A percentile compares a stretch with the other conserved stretches of the same genome.
Conservation (phyloP, 2,329 filamentous ascomycete genomes). For the Hypoxylon sp. region DNA sequence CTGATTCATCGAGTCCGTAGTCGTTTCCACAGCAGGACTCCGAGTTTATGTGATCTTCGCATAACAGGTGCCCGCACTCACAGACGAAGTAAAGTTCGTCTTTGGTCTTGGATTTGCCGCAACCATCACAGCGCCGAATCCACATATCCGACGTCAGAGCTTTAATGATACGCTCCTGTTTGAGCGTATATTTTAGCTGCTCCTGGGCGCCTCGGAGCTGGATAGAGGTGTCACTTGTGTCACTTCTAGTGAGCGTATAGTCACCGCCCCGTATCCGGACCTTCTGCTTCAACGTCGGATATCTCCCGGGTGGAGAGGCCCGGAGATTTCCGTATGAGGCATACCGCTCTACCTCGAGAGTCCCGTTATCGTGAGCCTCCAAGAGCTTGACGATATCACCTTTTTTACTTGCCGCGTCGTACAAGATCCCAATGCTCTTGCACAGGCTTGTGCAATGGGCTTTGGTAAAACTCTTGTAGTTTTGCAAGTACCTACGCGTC, state of each 20-base stretch:
- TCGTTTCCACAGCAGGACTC: constrained; percentile 40
- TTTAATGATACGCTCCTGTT: constrained; percentile 35
- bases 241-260: constrained; percentile 46
- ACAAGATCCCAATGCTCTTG: constrained; percentile 5
- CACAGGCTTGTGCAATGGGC: background rate
- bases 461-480: background rate
- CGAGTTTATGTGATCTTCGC: constrained; percentile 32
- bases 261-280: constrained; percentile 36
- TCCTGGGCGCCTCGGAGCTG: constrained; percentile 36
- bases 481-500: background rate
- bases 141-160: constrained; percentile 5
- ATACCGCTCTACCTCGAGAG: constrained; percentile 5
- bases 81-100: constrained; percentile 42
- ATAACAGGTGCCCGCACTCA: constrained; percentile 53
- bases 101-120: constrained; percentile 11
- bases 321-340: background rate
- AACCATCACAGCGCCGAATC: constrained; percentile 34
- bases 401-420: background rate
- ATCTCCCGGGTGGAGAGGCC: background rate
- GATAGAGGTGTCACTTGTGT: constrained; percentile 42
- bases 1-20: background rate
- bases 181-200: constrained; percentile 33
- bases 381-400: background rate
- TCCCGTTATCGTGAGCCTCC: background rate
- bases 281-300: background rate